Evolutionary conservation across 495 filamentous ascomycete species (phyloP).

Genomic region (Daldinia caldariorum): DNA sequence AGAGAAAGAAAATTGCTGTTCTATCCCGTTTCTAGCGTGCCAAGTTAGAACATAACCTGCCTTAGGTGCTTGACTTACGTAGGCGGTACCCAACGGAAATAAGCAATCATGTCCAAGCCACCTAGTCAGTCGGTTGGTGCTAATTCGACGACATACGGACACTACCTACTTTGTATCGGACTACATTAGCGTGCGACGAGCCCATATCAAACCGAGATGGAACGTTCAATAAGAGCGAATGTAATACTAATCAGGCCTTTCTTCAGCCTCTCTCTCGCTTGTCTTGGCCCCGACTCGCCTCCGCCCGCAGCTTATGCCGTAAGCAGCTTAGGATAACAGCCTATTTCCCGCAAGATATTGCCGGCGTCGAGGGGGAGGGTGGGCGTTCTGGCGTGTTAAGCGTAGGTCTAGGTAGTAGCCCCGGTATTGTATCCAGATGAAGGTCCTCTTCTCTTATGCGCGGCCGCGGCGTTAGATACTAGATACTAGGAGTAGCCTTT

Average conservation of each 20-base stretch:
- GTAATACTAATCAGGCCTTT: not conserved
- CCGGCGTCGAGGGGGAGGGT: constrained; percentile 28
- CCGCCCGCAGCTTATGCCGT: constrained; percentile 36
- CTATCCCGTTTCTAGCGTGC: not conserved
- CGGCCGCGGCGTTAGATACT: constrained; percentile 26
- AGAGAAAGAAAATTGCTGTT: not conserved
- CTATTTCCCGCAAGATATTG: constrained; percentile 41
- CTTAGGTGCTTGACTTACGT: too few species aligned
- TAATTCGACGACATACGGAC: constrained; percentile 4
- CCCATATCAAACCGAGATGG: not conserved
- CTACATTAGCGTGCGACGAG: not conserved
- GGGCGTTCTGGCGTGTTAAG: not conserved
- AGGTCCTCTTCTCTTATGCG: constrained; percentile 10
- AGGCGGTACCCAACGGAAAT: too few species aligned
- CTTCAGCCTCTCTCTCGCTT: constrained; percentile 8
- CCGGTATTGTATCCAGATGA: constrained; percentile 17
- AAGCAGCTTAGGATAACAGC: constrained; percentile 38
- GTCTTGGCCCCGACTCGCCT: constrained; percentile 12
- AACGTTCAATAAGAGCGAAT: not conserved
- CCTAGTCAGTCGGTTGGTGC: not conserved
- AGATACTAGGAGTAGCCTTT: constrained; percentile 7
- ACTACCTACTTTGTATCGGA: too few species aligned
- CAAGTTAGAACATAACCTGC: too few species aligned
- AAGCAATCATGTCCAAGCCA: not conserved
- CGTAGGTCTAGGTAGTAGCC: not conserved